phyloP scores from a whole-genome alignment of 2,329 filamentous ascomycete genomes.

The Neonectria sp. region DNA sequence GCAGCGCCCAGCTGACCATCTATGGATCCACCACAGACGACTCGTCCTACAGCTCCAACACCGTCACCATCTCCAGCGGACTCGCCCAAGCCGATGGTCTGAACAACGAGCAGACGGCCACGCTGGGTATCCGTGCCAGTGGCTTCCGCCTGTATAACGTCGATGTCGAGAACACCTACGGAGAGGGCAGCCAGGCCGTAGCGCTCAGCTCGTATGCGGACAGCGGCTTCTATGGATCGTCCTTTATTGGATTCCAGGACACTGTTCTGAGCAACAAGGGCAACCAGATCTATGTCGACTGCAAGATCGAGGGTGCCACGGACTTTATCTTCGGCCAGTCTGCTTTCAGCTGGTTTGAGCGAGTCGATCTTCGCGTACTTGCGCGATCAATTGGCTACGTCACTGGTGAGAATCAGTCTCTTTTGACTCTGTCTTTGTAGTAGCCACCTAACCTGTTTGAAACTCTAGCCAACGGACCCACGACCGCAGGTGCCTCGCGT shows the following conservation, averaged over 20 bases:
- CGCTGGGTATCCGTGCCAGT: constrained; percentile 58
- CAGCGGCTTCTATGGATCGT: constrained; percentile 63
- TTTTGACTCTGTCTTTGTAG: accelerated
- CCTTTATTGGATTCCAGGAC: constrained; percentile 65
- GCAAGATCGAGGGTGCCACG: constrained; percentile 63
- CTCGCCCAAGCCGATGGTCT: constrained; percentile 60
- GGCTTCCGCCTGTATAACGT: constrained; percentile 75
- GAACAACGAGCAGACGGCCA: constrained; percentile 68
- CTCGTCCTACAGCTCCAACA: constrained; percentile 66
- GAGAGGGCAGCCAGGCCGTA: constrained; percentile 63
- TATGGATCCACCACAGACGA: constrained; percentile 69
- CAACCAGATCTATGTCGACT: constrained; percentile 62
- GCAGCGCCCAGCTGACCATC: constrained; percentile 68
- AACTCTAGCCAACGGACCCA: constrained; percentile 57
- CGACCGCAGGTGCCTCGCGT: constrained; percentile 52
- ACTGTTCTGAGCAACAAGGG: constrained; percentile 63
- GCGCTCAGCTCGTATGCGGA: constrained; percentile 61
- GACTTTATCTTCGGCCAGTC: constrained; percentile 66
- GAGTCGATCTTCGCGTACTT: constrained; percentile 57
- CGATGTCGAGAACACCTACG: constrained; percentile 64
- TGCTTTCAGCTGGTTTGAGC: constrained; percentile 61
- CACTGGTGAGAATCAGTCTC: constrained; percentile 52
- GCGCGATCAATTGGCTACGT: constrained; percentile 56
- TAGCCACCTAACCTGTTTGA: neutral
- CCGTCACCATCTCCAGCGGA: constrained; percentile 66